These are phyloP conservation scores for Discostella pseudostelligera DNA, from an alignment of 108 stramenopile species.

Conservation along the genomic window DNA sequence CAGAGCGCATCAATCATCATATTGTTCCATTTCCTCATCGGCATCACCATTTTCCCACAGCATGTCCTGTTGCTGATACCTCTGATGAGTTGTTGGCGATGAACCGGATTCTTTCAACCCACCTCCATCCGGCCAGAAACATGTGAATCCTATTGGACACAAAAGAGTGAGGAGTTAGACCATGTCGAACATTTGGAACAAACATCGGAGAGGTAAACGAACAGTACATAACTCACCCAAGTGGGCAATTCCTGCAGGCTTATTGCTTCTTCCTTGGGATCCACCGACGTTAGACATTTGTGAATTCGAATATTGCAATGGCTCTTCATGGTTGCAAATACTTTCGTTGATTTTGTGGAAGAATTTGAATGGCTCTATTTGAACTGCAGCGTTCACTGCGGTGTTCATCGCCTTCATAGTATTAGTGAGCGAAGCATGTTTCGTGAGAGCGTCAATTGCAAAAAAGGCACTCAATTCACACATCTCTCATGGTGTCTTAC, in stretches of 20 bases:
- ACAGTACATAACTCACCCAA: conserved; percentile 15
- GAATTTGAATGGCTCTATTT: conserved; percentile 86
- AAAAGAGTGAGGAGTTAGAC: background rate
- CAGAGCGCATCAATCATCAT: background rate
- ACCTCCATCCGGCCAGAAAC: conserved; percentile 51
- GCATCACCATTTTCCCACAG: background rate
- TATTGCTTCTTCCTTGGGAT: conserved; percentile 40
- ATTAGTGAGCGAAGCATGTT: conserved; percentile 1
- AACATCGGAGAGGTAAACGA: background rate
- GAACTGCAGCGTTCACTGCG: conserved; percentile 76
- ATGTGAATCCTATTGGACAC: conserved; percentile 26
- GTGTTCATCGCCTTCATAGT: conserved; percentile 70
- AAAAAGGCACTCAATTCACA: no score
- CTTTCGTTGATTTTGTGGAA: conserved; percentile 48
- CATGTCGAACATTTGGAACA: background rate
- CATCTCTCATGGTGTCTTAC: conserved; percentile 10
- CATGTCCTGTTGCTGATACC: background rate
- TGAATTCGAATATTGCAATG: conserved; percentile 5
- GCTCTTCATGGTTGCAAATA: conserved; percentile 24
- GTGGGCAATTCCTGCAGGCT: conserved; percentile 48
- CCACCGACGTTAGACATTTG: conserved; percentile 25
- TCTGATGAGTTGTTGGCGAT: background rate
- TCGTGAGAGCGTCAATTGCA: no score
- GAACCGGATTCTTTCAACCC: conserved; percentile 36
- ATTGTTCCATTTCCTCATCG: conserved; percentile 2